Evolutionary conservation across 371 early-diverging fungal genomes (phyloP).

Genomic region (Mucor saturninus): DNA sequence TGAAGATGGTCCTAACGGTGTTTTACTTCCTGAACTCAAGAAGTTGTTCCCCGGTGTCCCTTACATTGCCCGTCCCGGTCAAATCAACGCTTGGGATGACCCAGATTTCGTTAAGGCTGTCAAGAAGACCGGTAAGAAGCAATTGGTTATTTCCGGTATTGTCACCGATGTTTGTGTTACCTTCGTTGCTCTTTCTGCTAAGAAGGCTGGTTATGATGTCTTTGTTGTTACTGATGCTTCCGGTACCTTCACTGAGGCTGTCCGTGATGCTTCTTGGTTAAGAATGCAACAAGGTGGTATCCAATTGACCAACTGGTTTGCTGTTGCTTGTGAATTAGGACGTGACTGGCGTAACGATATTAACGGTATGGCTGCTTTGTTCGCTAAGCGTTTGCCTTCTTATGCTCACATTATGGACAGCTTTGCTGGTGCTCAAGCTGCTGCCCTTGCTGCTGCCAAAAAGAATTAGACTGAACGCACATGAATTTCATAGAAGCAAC

Average conservation of each 20-base stretch:
- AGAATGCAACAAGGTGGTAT: constrained; percentile 35
- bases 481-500: too few species aligned
- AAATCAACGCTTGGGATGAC: constrained; percentile 40
- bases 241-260: constrained; percentile 28
- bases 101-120: constrained; percentile 31
- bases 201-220: constrained; percentile 37
- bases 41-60: constrained; percentile 31
- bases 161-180: constrained; percentile 41
- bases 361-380: constrained; percentile 31
- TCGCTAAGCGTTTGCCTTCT: constrained; percentile 31
- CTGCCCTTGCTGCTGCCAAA: background rate
- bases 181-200: constrained; percentile 38
- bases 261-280: constrained; percentile 35
- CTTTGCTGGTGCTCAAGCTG: constrained; percentile 30
- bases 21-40: constrained; percentile 27
- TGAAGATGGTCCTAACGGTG: constrained; percentile 37
- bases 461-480: background rate
- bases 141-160: constrained; percentile 38
- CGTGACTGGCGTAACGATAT: constrained; percentile 35
- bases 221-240: constrained; percentile 38
- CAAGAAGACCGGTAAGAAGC: constrained; percentile 36
- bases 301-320: constrained; percentile 31
- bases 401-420: constrained; percentile 36
- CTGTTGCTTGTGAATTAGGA: constrained; percentile 37
- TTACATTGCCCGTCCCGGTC: constrained; percentile 34